A percentile compares a stretch with the other conserved stretches of the same genome.
phyloP scores from a whole-genome alignment of 2,329 filamentous ascomycete species.

The Sporothrix sp. region DNA sequence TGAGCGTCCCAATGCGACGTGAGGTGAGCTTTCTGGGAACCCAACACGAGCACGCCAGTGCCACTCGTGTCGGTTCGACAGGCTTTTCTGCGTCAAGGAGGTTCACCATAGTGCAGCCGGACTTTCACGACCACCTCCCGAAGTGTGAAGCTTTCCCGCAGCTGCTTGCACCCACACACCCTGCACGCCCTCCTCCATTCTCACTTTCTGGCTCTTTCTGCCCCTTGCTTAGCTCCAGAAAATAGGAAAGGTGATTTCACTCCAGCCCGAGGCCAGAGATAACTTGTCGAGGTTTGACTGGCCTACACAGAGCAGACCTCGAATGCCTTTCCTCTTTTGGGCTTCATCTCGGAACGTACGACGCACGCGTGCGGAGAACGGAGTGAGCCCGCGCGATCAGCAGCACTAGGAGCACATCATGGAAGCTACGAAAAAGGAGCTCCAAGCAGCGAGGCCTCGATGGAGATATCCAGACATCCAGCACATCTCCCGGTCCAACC shows the following conservation, averaged over 20 bases:
- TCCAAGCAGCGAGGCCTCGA: neutral
- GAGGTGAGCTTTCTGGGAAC: neutral
- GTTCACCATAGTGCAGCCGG: neutral
- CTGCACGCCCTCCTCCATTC: neutral
- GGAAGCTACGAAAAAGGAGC: neutral
- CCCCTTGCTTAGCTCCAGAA: slow-evolving; percentile 21
- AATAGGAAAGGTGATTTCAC: neutral
- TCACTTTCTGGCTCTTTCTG: slow-evolving; percentile 10
- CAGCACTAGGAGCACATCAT: neutral
- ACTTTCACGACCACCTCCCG: slow-evolving; percentile 20
- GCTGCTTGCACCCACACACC: neutral
- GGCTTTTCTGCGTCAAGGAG: slow-evolving; percentile 1
- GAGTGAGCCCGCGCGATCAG: neutral
- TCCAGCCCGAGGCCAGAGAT: slow-evolving; percentile 21
- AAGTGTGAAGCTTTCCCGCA: slow-evolving; percentile 23
- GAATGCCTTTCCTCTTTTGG: slow-evolving; percentile 3
- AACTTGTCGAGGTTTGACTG: slow-evolving; percentile 32
- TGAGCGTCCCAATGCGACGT: neutral
- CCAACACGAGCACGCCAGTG: neutral
- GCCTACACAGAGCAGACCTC: slow-evolving; percentile 16
- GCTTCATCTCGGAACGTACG: neutral
- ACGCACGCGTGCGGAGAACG: neutral
- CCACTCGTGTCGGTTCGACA: neutral
- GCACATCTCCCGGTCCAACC: neutral
- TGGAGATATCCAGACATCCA: neutral